A percentile compares a stretch with the other conserved stretches of the same genome.
These are phyloP conservation scores for Yamagishiella unicocca DNA, from an alignment of 139 green algal genomes.

Conservation along the genomic window DNA sequence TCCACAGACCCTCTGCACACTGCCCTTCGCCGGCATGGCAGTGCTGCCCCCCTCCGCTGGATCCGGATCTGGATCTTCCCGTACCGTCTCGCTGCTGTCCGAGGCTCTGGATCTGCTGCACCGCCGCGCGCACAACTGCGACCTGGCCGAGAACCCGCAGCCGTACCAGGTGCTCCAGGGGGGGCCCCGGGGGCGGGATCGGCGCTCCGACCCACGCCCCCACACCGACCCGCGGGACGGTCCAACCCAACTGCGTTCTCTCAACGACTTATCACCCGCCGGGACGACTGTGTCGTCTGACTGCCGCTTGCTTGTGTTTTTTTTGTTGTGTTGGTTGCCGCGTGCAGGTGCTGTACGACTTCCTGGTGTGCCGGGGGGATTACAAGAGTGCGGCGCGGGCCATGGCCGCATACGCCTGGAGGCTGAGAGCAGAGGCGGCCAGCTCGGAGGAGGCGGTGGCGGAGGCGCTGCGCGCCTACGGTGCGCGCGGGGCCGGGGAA, in stretches of 20 bases:
- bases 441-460: neutral
- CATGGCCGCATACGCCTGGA: slow-evolving; percentile 52
- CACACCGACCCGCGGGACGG: no score
- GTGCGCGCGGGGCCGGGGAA: slow-evolving; percentile 27
- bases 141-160: slow-evolving; percentile 52
- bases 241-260: no score
- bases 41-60: slow-evolving; percentile 8
- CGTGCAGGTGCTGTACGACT: slow-evolving; percentile 58
- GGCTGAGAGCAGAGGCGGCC: slow-evolving; percentile 45
- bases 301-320: no score
- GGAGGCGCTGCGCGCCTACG: slow-evolving; percentile 52
- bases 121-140: slow-evolving; percentile 52
- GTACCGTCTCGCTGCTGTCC: slow-evolving; percentile 46
- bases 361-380: slow-evolving; percentile 49
- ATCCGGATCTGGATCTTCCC: neutral
- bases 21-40: slow-evolving; percentile 50
- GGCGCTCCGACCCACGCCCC: no score
- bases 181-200: no score
- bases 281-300: no score
- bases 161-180: slow-evolving; percentile 45
- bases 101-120: slow-evolving; percentile 60
- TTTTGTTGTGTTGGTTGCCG: no score
- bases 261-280: no score
- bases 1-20: slow-evolving; percentile 48
- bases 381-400: slow-evolving; percentile 48